Base-by-base conservation (phyloP, 108 stramenopile genomes). In the Skeletonema tropicum region DNA sequence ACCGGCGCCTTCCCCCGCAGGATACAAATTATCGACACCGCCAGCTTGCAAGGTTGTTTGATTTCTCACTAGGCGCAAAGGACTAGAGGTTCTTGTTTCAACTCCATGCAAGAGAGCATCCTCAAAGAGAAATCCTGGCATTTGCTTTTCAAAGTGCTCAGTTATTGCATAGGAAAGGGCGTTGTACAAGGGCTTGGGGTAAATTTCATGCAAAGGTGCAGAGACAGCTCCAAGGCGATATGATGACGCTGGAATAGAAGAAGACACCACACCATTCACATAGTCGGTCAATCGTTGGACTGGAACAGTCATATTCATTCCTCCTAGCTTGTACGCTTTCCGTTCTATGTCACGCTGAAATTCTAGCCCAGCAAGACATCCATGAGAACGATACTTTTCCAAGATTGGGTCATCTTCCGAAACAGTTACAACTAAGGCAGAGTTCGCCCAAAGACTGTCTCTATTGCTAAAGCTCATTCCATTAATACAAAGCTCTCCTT, bases 1-100 rank as follows among this genome's bases (percentile, higher is more conserved):
- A 7, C 98, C 98, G 52, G 98, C 98, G 26, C 98, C 98, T 75
- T 98, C 98, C 14, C 98, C 98, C 1, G 92, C 84, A 8, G 97
- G 97, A 73, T 83, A 98, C 30, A 98, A 61, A 55, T 84, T 83
- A 30, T 77, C 66, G 19, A 86, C 75, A 11, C 90, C 90, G 6
- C 74, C 68, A 14, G 94, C 94, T 75, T 93, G 82, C 58, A 94
- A 63, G 4, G 89, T 89, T 6, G 60, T 76, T 33, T 66, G 57
- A 65, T 97, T 89, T 70, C 98, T 81, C 25, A 83, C 58, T 39
- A 98, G 71, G 49, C 94, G 80, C 0, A 98, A 73, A 30, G 98
- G 98, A 63, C 91, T 88, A 6, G 94, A 95, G 29, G 98, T 98
- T 75, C 98, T 70, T 6, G 98, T 97, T 81, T 98, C 98, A 8